phyloP scores from a whole-genome alignment of 768 basidiomycete species.

The Asterophora parasitica region DNA sequence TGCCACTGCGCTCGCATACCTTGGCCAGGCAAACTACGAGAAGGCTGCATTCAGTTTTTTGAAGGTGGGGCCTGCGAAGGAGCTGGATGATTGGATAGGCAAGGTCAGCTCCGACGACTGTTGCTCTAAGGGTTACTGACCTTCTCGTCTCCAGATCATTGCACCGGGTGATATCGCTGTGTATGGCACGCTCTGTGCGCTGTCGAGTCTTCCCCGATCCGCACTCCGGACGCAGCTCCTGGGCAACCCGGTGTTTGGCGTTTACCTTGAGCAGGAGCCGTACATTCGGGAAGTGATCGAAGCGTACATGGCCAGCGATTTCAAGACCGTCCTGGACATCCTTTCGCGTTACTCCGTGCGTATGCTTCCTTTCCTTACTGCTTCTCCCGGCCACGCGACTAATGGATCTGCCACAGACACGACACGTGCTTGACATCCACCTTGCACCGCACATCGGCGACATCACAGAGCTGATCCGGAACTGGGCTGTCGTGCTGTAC shows the following conservation, averaged over 20 bases:
- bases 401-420: conserved; percentile 43
- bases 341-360: conserved; percentile 69
- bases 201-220: conserved; percentile 69
- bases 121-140: neutral
- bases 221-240: conserved; percentile 65
- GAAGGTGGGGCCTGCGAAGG: conserved; percentile 57
- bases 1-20: conserved; percentile 70
- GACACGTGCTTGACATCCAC: conserved; percentile 76
- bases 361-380: neutral
- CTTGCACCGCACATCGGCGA: conserved; percentile 61
- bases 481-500: conserved; percentile 79
- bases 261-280: conserved; percentile 81
- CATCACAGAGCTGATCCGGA: conserved; percentile 65
- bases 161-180: conserved; percentile 82
- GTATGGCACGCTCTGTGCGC: conserved; percentile 78
- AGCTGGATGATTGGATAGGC: conserved; percentile 75
- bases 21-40: conserved; percentile 71
- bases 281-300: conserved; percentile 84
- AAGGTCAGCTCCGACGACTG: conserved; percentile 37
- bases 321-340: conserved; percentile 75
- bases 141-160: conserved; percentile 46
- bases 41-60: conserved; percentile 75
- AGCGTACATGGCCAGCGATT: conserved; percentile 82
- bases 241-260: conserved; percentile 64
- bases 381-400: neutral